phyloP scores from a whole-genome alignment of 495 filamentous ascomycete species.

The Oidiodendron maius region DNA sequence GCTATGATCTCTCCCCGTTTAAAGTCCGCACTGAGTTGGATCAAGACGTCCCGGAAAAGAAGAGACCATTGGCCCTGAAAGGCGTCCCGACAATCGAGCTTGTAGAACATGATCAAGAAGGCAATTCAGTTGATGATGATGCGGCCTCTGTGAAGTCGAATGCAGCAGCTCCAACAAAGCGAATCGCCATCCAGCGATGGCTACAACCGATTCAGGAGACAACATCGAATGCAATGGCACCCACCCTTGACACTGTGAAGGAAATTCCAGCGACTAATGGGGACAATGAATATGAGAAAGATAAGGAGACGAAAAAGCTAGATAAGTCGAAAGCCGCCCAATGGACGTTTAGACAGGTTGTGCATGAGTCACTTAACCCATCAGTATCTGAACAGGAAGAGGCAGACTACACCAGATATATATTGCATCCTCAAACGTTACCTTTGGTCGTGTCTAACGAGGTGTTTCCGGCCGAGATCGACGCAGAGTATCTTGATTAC shows the following conservation, averaged over 20 bases:
- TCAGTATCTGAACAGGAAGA: constrained; percentile 66
- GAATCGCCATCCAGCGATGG: constrained; percentile 47
- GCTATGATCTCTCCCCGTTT: constrained; percentile 79
- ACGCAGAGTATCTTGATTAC: constrained; percentile 71
- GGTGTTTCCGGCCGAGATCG: constrained; percentile 35
- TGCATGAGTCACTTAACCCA: constrained; percentile 73
- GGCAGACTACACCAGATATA: constrained; percentile 85
- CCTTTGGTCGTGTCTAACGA: constrained; percentile 81
- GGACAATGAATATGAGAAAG: constrained; percentile 6
- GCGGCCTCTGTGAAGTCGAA: constrained; percentile 29
- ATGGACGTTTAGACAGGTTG: constrained; percentile 82
- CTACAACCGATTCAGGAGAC: constrained; percentile 40
- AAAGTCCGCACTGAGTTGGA: constrained; percentile 58
- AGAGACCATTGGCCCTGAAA: constrained; percentile 29
- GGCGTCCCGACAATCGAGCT: constrained; percentile 60
- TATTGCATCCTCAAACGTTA: constrained; percentile 82
- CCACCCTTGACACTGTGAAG: constrained; percentile 43
- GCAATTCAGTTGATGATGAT: constrained; percentile 25
- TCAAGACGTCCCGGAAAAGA: constrained; percentile 42
- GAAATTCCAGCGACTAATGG: constrained; percentile 15
- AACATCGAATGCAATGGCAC: constrained; percentile 9
- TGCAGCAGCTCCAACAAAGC: constrained; percentile 29
- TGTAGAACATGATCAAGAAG: constrained; percentile 36
- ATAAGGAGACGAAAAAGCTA: constrained; percentile 35
- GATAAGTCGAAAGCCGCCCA: constrained; percentile 70